Evolutionary conservation across 495 filamentous ascomycete species (phyloP), one percentile per base, ranked within the genome.

Genomic region (Talaromyces trachyspermus): DNA sequence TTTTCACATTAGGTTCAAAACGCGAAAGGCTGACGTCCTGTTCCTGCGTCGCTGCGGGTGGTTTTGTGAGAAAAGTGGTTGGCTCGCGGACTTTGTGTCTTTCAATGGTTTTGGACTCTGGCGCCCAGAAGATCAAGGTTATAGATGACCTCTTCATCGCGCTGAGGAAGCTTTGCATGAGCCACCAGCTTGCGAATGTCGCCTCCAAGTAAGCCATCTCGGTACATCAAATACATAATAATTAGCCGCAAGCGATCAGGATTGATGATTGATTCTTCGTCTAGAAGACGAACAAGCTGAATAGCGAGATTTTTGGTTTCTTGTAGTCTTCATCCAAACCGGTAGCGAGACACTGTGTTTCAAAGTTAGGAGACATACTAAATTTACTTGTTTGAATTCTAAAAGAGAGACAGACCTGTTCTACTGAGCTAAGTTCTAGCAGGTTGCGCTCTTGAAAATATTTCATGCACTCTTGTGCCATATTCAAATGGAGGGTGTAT

Each of bases 401-500:
- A n/a, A n/a, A n/a, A n/a, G n/a, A 14, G 5, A 26, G 3, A 58
- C 49, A 11, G 49, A 79, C 77, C 68, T 87, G 84, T 59, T 98
- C 91, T 2, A 88, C 76, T 2, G 85, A 83, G 37, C 88, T 91
- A 49, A 96, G 73, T 56, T 97, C 94, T 33, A 81, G 73, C 4
- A 98, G 74, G 55, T 95, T 95, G 53, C 81, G 77, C 15, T 79
- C 67, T 56, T 95, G 80, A 55, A 97, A 98, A 35, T 83, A 75
- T 49, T 86, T 86, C 92, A 97, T 96, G 52, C 88, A 91, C 56
- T 95, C 90, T 58, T 95, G 85, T n/a, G 92, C 94, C 92, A 98
- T 98, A 51, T 78, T 91, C 12, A 98, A 71, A 62, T 98, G 92
- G 24, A 98, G 72, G 0, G 92, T 90, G 59, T 97, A 98, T 26